phyloP scores from a whole-genome alignment of 768 basidiomycete species.

The Clitopilus hobsonii region DNA sequence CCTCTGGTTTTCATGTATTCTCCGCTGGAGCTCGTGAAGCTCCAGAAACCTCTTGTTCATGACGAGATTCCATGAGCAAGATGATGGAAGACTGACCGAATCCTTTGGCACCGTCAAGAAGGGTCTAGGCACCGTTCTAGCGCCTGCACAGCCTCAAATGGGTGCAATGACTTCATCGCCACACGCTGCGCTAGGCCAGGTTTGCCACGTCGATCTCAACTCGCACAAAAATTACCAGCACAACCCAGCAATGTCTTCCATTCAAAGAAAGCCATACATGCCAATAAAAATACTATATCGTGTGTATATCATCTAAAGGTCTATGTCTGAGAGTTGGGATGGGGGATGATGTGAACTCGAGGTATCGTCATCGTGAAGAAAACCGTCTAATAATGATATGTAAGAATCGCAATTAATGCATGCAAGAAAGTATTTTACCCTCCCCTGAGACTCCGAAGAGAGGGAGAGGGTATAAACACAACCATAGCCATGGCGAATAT shows the following conservation, averaged over 20 bases:
- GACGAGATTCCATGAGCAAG: too few relatives aligned
- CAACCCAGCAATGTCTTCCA: neutral
- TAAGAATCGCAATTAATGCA: neutral
- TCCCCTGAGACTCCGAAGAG: neutral
- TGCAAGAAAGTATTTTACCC: neutral
- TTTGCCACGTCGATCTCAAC: neutral
- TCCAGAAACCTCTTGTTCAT: too few relatives aligned
- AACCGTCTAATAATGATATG: neutral
- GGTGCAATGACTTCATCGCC: neutral
- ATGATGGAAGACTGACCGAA: too few relatives aligned
- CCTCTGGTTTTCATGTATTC: too few relatives aligned
- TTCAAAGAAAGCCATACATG: neutral
- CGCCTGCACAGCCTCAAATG: neutral
- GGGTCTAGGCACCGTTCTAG: too few relatives aligned
- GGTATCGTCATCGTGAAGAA: neutral
- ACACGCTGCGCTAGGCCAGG: neutral
- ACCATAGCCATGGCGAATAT: too few relatives aligned
- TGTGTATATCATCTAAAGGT: neutral
- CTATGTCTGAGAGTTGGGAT: neutral
- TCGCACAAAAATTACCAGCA: neutral
- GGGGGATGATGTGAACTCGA: too few relatives aligned
- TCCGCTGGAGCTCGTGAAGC: too few relatives aligned
- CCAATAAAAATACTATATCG: neutral
- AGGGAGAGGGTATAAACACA: neutral
- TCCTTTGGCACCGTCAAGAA: too few relatives aligned